A percentile compares a stretch with the other conserved stretches of the same genome.
phyloP scores from a whole-genome alignment of 1,284 basidiomycete genomes.

The Amylostereum areolatum region DNA sequence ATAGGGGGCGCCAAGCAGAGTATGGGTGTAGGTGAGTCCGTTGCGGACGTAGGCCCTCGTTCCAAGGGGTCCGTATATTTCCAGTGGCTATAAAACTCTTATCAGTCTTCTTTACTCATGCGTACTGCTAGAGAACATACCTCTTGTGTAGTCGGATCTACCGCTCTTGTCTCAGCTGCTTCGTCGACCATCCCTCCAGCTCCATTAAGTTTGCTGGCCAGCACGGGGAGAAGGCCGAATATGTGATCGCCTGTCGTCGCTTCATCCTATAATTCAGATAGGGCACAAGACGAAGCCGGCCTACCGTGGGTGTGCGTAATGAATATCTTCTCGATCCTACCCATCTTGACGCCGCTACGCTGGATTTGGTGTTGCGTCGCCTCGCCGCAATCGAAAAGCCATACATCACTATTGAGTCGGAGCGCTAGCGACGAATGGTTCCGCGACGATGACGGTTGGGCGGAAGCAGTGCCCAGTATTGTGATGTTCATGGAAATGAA shows the following conservation, averaged over 20 bases:
- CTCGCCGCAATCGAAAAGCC: conserved; percentile 91
- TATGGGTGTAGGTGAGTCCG: conserved; percentile 67
- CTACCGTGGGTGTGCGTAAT: conserved; percentile 89
- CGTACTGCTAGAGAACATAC: conserved; percentile 7
- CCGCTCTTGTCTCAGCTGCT: conserved; percentile 49
- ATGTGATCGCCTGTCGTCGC: conserved; percentile 73
- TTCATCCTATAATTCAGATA: background rate
- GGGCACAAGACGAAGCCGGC: conserved; percentile 10
- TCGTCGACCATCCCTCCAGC: conserved; percentile 61
- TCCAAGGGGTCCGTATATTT: conserved; percentile 87
- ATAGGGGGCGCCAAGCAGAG: conserved; percentile 65
- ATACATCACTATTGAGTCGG: conserved; percentile 58
- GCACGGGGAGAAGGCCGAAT: conserved; percentile 73
- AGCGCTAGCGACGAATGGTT: conserved; percentile 70
- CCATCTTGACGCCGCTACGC: conserved; percentile 67
- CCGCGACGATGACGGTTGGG: conserved; percentile 67
- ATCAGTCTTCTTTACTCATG: background rate
- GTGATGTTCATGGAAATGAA: conserved; percentile 49
- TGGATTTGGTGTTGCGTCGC: conserved; percentile 82
- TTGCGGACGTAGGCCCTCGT: conserved; percentile 79
- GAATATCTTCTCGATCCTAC: conserved; percentile 81
- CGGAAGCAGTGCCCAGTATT: conserved; percentile 75
- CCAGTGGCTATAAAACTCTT: conserved; percentile 42
- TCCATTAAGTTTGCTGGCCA: conserved; percentile 64
- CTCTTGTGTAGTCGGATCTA: conserved; percentile 13